These are phyloP conservation scores for Cydonia oblonga DNA, from an alignment of 331 rosid species.

Conservation along the genomic window DNA sequence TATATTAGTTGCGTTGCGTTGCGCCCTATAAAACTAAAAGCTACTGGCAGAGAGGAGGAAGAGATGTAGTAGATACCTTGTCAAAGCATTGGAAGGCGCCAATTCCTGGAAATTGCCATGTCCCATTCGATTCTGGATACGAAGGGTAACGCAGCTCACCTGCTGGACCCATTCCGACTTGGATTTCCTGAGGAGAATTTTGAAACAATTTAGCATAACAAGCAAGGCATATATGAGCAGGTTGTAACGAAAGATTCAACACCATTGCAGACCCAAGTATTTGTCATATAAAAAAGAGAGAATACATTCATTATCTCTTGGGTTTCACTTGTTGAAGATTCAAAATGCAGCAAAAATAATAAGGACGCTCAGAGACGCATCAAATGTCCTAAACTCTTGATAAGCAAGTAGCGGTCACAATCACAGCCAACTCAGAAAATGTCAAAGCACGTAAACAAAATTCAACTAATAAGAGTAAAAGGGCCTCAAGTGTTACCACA, in stretches of 20 bases:
- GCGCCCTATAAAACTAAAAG: background rate
- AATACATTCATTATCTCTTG: too few species aligned
- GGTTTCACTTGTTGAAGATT: too few species aligned
- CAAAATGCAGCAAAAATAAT: too few species aligned
- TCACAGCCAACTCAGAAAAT: too few species aligned
- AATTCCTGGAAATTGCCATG: constrained; percentile 89
- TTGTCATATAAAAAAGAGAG: too few species aligned
- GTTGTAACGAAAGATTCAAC: background rate
- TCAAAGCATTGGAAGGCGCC: constrained; percentile 96
- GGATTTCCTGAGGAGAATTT: constrained; percentile 59
- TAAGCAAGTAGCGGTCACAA: too few species aligned
- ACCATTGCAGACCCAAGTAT: background rate
- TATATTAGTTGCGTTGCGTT: background rate
- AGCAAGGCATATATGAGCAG: background rate
- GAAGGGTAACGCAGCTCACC: constrained; percentile 98
- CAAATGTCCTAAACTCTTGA: too few species aligned
- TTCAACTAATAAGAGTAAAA: background rate
- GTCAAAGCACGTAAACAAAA: too few species aligned
- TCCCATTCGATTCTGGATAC: constrained; percentile 83
- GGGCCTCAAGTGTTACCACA: constrained; percentile 40
- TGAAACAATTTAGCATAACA: constrained; percentile 2
- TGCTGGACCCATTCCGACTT: constrained; percentile 99
- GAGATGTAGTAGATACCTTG: constrained; percentile 36
- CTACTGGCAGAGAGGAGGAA: background rate
- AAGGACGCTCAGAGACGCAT: too few species aligned